These are phyloP conservation scores for Microbotryum intermedium DNA, from an alignment of 1,284 basidiomycete species.

Conservation along the genomic window DNA sequence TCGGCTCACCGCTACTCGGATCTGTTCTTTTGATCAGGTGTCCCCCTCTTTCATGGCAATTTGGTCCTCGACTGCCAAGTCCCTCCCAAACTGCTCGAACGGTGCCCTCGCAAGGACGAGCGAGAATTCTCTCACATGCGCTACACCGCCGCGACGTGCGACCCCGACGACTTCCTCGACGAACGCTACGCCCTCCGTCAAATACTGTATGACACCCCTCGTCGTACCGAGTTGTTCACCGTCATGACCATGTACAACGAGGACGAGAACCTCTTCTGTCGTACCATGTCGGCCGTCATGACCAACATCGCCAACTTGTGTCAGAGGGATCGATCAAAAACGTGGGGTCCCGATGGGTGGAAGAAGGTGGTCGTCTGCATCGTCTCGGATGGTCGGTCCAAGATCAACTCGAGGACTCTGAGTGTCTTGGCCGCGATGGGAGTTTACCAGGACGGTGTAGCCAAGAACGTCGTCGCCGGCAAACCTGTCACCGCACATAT, in stretches of 20 bases:
- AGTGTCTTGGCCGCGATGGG: slow-evolving; percentile 67
- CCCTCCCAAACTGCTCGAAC: slow-evolving; percentile 71
- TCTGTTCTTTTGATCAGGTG: slow-evolving; percentile 37
- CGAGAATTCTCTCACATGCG: slow-evolving; percentile 93
- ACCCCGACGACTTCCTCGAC: slow-evolving; percentile 76
- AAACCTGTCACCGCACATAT: slow-evolving; percentile 83
- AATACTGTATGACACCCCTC: slow-evolving; percentile 76
- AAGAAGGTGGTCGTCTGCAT: slow-evolving; percentile 90
- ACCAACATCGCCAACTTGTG: slow-evolving; percentile 63
- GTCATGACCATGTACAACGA: slow-evolving; percentile 64
- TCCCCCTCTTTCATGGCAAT: slow-evolving; percentile 77
- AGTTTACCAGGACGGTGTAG: slow-evolving; percentile 83
- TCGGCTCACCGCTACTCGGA: no score
- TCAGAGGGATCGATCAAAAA: slow-evolving; percentile 71
- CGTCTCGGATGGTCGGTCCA: slow-evolving; percentile 69
- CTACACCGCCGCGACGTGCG: slow-evolving; percentile 80
- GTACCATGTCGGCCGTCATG: slow-evolving; percentile 88
- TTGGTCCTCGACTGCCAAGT: slow-evolving; percentile 79
- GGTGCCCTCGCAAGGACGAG: slow-evolving; percentile 63
- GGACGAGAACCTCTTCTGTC: slow-evolving; percentile 61
- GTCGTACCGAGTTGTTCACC: slow-evolving; percentile 73
- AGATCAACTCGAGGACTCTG: slow-evolving; percentile 77
- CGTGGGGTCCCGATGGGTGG: slow-evolving; percentile 95
- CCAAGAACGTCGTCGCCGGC: slow-evolving; percentile 79
- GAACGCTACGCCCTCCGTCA: slow-evolving; percentile 73